Base-by-base conservation (phyloP, 352 stramenopile genomes). In the Phytopythium oedochilum region DNA sequence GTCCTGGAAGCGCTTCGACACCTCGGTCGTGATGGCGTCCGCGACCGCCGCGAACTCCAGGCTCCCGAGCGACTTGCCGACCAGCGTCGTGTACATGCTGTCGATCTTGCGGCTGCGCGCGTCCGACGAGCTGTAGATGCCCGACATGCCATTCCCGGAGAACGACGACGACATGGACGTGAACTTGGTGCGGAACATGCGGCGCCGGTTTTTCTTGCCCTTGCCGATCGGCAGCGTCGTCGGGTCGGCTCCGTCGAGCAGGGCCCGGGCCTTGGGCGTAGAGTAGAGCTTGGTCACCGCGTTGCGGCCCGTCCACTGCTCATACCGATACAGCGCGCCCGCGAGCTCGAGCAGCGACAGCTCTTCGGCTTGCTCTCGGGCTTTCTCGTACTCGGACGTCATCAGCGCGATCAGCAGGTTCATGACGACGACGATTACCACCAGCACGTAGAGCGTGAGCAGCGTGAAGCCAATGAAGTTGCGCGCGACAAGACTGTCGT, bases 381-480 rank as follows among this genome's bases (percentile, higher is more conserved):
- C 71, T 51, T 74, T 68, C 42, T 85, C 74, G 54, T 85, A 85
- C 47, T 85, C 74, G 15, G 74, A 80, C 3, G 74, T 83, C 74
- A 85, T 85, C 18, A 85, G 53, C 29, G 74, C 74, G 20, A 76
- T 68, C 25, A 85, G 47, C 14, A 85, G 57, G 31, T 85, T 85
- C 56, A 85, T 70, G 0, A 70, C 74, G 17, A 83, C 74, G 20
- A 85, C 65, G 40, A 79, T 78, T 44, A 85, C 70, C 22, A 81
- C 71, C 10, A 83, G 49, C n/a, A 83, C 68, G 56, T 85, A 85
- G 32, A 65, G 53, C 39, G 73, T 70, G 10, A 85, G 46, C 25
- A 85, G n/a, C 12, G 77, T 20, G 28, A 83, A 75, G 2, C 64
- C 67, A 38, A 73, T 54, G 42, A 64, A 69, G 42, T 83, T 80